A percentile compares a stretch with the other conserved stretches of the same genome.
These are phyloP conservation scores for Tuber melanosporum DNA, from an alignment of 495 filamentous ascomycete genomes.

Conservation along the genomic window DNA sequence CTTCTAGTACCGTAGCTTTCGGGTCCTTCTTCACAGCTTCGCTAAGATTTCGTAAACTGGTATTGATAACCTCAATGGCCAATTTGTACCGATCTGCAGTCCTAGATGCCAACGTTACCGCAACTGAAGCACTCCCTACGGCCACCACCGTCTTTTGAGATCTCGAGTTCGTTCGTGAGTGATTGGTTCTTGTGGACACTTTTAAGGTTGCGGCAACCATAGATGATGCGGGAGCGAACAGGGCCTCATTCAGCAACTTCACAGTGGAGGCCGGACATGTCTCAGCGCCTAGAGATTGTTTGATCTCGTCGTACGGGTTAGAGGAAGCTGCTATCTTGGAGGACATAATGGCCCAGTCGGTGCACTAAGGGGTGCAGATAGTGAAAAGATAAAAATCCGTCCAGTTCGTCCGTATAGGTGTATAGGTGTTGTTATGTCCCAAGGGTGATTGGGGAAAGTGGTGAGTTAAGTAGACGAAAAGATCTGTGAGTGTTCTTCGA, in stretches of 20 bases:
- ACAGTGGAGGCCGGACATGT: constrained; percentile 34
- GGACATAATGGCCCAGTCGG: neutral
- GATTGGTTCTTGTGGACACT: constrained; percentile 24
- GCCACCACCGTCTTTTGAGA: constrained; percentile 11
- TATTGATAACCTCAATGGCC: constrained; percentile 77
- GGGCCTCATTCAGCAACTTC: constrained; percentile 30
- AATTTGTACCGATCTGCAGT: constrained; percentile 48
- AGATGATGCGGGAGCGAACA: constrained; percentile 13
- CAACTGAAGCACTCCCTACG: constrained; percentile 10
- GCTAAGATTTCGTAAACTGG: constrained; percentile 62
- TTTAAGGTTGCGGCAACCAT: constrained; percentile 16
- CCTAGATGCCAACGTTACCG: constrained; percentile 14
- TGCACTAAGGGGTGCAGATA: neutral
- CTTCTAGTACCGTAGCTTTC: neutral
- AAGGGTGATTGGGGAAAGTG: neutral
- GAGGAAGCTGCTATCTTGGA: constrained; percentile 8
- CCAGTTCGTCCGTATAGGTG: neutral
- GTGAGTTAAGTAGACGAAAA: neutral
- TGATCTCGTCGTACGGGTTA: constrained; percentile 27
- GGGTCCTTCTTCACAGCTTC: constrained; percentile 58
- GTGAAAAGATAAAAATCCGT: neutral
- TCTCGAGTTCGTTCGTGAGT: constrained; percentile 16
- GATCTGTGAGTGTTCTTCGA: neutral
- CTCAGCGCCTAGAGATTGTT: constrained; percentile 26
- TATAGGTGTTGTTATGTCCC: neutral